phyloP scores from a whole-genome alignment of 345 rosid species.

The Erysimum cheiranthoides region DNA sequence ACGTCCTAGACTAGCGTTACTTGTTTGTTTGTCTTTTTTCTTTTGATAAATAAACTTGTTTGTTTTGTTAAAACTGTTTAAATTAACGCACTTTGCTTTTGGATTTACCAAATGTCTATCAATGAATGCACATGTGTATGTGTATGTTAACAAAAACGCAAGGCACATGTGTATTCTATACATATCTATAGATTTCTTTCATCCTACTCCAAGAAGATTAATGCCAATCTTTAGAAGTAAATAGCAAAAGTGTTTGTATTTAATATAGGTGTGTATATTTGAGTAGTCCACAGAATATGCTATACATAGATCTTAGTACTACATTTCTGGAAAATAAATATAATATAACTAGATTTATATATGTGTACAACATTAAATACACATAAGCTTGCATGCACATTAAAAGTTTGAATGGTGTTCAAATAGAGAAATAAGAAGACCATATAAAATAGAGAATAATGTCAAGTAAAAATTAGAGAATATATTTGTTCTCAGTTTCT shows the following conservation, averaged over 20 bases:
- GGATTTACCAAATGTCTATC: slow-evolving; percentile 4
- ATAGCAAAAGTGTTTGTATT: neutral
- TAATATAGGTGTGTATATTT: neutral
- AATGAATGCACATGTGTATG: slow-evolving; percentile 6
- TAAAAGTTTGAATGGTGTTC: neutral
- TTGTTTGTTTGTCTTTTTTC: neutral
- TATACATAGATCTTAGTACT: neutral
- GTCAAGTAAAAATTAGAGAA: too few species aligned
- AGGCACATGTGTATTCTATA: neutral
- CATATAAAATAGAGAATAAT: neutral
- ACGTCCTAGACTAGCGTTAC: neutral
- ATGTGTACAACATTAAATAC: neutral
- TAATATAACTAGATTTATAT: neutral
- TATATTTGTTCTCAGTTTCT: neutral
- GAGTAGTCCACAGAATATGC: neutral
- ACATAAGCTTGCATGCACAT: neutral
- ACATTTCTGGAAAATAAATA: neutral
- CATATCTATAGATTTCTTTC: neutral
- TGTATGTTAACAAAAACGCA: neutral
- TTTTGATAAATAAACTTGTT: too few species aligned
- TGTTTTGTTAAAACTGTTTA: neutral
- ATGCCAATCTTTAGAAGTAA: neutral
- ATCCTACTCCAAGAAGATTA: neutral
- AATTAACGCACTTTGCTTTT: neutral
- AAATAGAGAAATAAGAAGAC: neutral